phyloP scores from a whole-genome alignment of 1,284 basidiomycete species.

The Quambalaria eucalypti region DNA sequence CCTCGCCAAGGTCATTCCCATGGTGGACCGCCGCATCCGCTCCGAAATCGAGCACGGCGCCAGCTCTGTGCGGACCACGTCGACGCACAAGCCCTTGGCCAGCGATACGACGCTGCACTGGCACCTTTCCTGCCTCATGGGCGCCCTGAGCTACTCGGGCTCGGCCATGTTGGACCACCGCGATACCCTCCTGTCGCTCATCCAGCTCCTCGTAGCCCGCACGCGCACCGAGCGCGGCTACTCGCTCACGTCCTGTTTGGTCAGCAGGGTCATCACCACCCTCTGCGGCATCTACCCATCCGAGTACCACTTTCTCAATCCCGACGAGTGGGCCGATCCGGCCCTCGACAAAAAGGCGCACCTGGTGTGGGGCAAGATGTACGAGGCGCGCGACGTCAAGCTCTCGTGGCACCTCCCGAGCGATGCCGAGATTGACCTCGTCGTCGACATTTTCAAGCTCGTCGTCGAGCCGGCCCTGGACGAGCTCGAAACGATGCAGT shows the following conservation, averaged over 20 bases:
- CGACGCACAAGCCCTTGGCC: conserved; percentile 69
- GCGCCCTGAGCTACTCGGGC: conserved; percentile 27
- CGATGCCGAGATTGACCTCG: conserved; percentile 67
- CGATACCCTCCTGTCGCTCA: conserved; percentile 60
- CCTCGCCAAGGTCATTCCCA: conserved; percentile 69
- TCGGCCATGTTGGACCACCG: conserved; percentile 59
- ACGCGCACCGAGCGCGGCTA: conserved; percentile 86
- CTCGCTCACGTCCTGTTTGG: conserved; percentile 66
- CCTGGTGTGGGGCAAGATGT: conserved; percentile 73
- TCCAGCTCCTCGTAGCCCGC: conserved; percentile 64
- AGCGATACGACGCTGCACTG: conserved; percentile 90
- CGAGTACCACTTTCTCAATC: conserved; percentile 75
- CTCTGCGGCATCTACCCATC: conserved; percentile 69
- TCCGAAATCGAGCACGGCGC: conserved; percentile 83
- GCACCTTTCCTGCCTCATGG: conserved; percentile 53
- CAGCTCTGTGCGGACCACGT: conserved; percentile 79
- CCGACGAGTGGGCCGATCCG: conserved; percentile 70
- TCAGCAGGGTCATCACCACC: conserved; percentile 69
- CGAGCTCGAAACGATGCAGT: conserved; percentile 46
- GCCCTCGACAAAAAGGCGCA: conserved; percentile 68
- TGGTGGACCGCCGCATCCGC: conserved; percentile 70
- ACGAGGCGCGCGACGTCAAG: conserved; percentile 67
- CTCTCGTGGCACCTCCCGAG: conserved; percentile 83
- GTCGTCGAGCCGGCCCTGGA: conserved; percentile 65
- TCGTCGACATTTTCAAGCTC: conserved; percentile 66